Evolutionary conservation across 805 yeast genomes (phyloP).

Genomic region (Suhomyces prunicola): DNA sequence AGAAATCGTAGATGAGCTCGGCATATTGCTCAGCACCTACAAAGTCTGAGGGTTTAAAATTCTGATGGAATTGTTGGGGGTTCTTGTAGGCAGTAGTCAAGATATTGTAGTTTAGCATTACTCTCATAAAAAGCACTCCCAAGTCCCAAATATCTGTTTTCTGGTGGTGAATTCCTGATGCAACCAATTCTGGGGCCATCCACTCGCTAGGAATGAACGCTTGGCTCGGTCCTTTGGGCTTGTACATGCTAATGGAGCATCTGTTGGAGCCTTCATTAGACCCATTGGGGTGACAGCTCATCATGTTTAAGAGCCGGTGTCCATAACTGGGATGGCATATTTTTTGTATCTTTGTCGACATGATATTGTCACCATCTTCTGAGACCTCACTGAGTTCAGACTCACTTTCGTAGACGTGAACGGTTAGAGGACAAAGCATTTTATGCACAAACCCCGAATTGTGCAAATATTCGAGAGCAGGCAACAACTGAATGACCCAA

Average conservation of each 20-base stretch:
- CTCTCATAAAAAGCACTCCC: slow-evolving; percentile 63
- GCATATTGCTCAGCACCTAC: slow-evolving; percentile 66
- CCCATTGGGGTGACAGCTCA: slow-evolving; percentile 18
- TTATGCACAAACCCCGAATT: slow-evolving; percentile 82
- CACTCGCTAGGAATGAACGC: slow-evolving; percentile 42
- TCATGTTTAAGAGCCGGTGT: slow-evolving; percentile 26
- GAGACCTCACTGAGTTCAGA: slow-evolving; percentile 4
- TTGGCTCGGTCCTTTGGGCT: slow-evolving; percentile 2
- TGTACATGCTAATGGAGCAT: neutral
- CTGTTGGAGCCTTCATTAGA: neutral
- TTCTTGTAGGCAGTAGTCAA: slow-evolving; percentile 58
- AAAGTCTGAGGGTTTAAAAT: slow-evolving; percentile 30
- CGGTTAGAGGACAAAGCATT: slow-evolving; percentile 58
- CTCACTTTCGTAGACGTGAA: slow-evolving; percentile 21
- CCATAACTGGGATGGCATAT: slow-evolving; percentile 57
- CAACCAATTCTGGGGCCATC: slow-evolving; percentile 75
- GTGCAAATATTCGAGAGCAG: slow-evolving; percentile 80
- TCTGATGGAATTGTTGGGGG: slow-evolving; percentile 36
- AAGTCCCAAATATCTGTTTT: slow-evolving; percentile 93
- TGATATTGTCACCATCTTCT: neutral
- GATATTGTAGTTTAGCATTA: slow-evolving; percentile 49
- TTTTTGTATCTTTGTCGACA: slow-evolving; percentile 57
- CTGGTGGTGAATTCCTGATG: slow-evolving; percentile 50
- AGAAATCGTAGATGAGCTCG: slow-evolving; percentile 61
- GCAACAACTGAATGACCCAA: slow-evolving; percentile 85